A percentile compares a stretch with the other conserved stretches of the same genome.
phyloP scores from a whole-genome alignment of 176 grass and related monocot genomes.

The bread wheat (Triticum aestivum) region DNA sequence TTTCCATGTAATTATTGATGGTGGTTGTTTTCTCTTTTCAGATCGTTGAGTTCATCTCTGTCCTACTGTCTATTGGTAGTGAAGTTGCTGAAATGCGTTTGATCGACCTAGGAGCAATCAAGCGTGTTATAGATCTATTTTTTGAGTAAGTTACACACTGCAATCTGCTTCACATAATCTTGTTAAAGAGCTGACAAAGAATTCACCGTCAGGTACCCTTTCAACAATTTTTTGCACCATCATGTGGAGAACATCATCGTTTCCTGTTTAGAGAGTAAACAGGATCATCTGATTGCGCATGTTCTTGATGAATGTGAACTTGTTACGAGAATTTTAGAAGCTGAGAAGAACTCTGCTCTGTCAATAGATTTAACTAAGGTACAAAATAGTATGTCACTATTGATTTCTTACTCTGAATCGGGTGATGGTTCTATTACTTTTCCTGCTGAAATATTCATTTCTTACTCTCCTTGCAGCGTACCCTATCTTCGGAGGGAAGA shows the following conservation, averaged over 20 bases:
- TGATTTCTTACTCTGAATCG: not conserved
- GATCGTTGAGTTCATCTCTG: constrained; percentile 97
- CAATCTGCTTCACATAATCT: constrained; percentile 30
- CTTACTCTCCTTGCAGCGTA: constrained; percentile 59
- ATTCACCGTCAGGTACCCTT: constrained; percentile 75
- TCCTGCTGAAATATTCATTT: constrained; percentile 1
- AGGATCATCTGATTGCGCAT: constrained; percentile 57
- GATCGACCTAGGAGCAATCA: constrained; percentile 78
- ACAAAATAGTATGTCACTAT: not conserved
- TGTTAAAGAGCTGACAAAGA: constrained; percentile 34
- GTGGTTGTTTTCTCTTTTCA: constrained; percentile 43
- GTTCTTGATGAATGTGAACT: constrained; percentile 78
- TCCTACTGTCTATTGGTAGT: constrained; percentile 89
- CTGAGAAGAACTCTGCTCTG: constrained; percentile 68
- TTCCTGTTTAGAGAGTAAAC: constrained; percentile 90
- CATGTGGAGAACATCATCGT: constrained; percentile 83
- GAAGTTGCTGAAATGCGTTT: constrained; percentile 70
- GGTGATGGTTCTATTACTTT: constrained; percentile 17
- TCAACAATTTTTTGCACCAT: constrained; percentile 98
- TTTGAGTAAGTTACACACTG: constrained; percentile 79
- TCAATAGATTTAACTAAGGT: constrained; percentile 66
- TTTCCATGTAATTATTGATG: constrained; percentile 31
- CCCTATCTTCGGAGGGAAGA: constrained; percentile 53
- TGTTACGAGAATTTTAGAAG: constrained; percentile 74
- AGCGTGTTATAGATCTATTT: constrained; percentile 73